These are phyloP conservation scores for Leishmania tarentolae DNA, from an alignment of 208 protist genomes.

Conservation along the genomic window DNA sequence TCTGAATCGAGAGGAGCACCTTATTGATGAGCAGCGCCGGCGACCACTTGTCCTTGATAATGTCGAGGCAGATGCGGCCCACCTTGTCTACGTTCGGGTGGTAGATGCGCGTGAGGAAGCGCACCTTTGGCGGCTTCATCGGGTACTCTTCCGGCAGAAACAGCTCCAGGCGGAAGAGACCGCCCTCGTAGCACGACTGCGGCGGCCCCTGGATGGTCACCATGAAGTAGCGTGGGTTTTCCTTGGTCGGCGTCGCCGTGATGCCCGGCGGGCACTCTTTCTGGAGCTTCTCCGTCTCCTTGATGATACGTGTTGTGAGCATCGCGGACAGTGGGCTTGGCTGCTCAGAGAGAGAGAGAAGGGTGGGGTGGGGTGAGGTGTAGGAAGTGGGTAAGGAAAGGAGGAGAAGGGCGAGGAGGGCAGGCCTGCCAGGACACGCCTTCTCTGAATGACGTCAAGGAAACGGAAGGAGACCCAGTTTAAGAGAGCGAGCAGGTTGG, in stretches of 20 bases:
- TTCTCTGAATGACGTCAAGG: not conserved
- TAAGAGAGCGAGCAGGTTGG: too few relatives aligned
- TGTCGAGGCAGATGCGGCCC: constrained; percentile 99
- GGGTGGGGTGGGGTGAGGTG: not conserved
- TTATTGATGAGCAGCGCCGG: constrained; percentile 99
- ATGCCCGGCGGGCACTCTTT: constrained; percentile 90
- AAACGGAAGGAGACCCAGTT: too few relatives aligned
- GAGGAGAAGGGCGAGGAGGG: not conserved
- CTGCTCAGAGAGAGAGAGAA: not conserved
- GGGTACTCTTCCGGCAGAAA: constrained; percentile 91
- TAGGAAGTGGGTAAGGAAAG: not conserved
- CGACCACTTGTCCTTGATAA: constrained; percentile 99
- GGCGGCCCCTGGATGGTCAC: constrained; percentile 88
- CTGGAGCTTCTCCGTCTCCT: constrained; percentile 92
- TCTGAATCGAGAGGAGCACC: constrained; percentile 99
- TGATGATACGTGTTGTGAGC: constrained; percentile 86
- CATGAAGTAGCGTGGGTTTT: constrained; percentile 90
- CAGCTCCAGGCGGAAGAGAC: constrained; percentile 86
- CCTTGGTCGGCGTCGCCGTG: constrained; percentile 70
- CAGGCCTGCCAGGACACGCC: not conserved
- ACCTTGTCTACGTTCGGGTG: constrained; percentile 99
- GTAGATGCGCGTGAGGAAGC: constrained; percentile 99
- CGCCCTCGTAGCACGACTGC: constrained; percentile 91
- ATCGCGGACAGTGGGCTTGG: not conserved
- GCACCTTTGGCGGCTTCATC: constrained; percentile 98